A percentile compares a stretch with the other conserved stretches of the same genome.
phyloP scores from a whole-genome alignment of 257 asterid genomes.

The Solanum lycopersicoides region DNA sequence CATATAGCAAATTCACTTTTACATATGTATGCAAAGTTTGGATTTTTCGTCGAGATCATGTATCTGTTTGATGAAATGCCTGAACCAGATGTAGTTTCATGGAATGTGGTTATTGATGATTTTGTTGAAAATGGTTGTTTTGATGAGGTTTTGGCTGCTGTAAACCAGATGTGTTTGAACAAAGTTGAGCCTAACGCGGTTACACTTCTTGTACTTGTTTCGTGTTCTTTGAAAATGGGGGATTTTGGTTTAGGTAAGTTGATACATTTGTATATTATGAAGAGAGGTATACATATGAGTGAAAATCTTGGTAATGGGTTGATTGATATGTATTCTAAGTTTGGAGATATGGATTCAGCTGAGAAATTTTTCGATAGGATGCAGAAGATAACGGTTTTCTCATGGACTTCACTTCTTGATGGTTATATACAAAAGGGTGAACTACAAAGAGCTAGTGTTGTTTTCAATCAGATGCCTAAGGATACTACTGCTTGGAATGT shows the following conservation, averaged over 20 bases:
- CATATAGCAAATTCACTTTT: slow-evolving; percentile 17
- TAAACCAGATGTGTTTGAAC: slow-evolving; percentile 30
- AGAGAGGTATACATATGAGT: background rate
- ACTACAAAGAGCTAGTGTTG: slow-evolving; percentile 29
- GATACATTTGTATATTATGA: slow-evolving; percentile 35
- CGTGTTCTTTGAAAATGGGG: slow-evolving; percentile 33
- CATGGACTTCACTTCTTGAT: slow-evolving; percentile 74
- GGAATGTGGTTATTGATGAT: slow-evolving; percentile 52
- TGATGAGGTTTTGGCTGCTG: slow-evolving; percentile 18
- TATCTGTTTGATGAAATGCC: slow-evolving; percentile 60
- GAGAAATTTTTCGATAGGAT: slow-evolving; percentile 38
- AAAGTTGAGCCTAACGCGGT: slow-evolving; percentile 57
- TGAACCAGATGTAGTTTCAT: slow-evolving; percentile 46
- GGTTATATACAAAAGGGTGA: slow-evolving; percentile 49
- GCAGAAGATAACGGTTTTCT: slow-evolving; percentile 30
- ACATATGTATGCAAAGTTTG: slow-evolving; percentile 12
- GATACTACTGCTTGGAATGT: slow-evolving; percentile 8
- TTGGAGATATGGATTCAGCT: slow-evolving; percentile 39
- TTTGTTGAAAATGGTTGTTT: slow-evolving; percentile 28
- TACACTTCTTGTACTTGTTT: slow-evolving; percentile 52
- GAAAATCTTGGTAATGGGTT: slow-evolving; percentile 16
- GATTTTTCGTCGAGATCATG: background rate
- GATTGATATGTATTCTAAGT: slow-evolving; percentile 48
- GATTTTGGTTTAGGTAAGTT: slow-evolving; percentile 26
- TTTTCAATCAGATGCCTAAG: slow-evolving; percentile 41